Evolutionary conservation across 2,329 filamentous ascomycete genomes (phyloP).

Genomic region (Epichloe sp.): DNA sequence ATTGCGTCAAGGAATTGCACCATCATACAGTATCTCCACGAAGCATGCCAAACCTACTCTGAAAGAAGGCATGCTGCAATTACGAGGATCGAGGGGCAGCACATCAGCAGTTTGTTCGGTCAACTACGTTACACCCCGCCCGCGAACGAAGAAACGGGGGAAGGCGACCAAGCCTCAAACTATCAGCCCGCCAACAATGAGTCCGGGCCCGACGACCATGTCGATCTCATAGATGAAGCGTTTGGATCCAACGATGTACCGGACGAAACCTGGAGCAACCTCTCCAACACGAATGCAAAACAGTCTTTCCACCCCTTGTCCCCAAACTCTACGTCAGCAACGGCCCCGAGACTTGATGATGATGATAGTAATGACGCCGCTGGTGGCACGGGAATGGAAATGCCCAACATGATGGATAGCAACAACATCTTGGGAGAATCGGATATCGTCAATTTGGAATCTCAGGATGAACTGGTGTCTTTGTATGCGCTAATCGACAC

Average conservation of each 20-base stretch:
- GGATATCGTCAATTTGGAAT: constrained; percentile 1
- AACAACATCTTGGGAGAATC: not conserved
- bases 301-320: not conserved
- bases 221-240: not conserved
- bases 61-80: constrained; percentile 10
- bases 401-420: not conserved
- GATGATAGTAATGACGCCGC: not conserved
- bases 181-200: not conserved
- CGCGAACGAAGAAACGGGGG: not conserved
- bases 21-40: constrained; percentile 13
- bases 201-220: not conserved
- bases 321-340: not conserved
- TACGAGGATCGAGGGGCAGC: constrained; percentile 12
- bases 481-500: constrained; percentile 2
- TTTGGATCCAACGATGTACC: not conserved
- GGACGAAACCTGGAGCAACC: not conserved
- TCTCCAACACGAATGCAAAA: not conserved
- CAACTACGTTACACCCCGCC: constrained; percentile 9
- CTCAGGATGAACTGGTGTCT: not conserved
- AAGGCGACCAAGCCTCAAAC: not conserved
- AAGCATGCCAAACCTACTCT: constrained; percentile 11
- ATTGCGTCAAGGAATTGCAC: constrained; percentile 11
- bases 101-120: constrained; percentile 14
- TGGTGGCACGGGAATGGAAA: not conserved
- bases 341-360: not conserved